Base-by-base conservation (phyloP, 2,329 filamentous ascomycete species). In the Cercospora sp. region DNA sequence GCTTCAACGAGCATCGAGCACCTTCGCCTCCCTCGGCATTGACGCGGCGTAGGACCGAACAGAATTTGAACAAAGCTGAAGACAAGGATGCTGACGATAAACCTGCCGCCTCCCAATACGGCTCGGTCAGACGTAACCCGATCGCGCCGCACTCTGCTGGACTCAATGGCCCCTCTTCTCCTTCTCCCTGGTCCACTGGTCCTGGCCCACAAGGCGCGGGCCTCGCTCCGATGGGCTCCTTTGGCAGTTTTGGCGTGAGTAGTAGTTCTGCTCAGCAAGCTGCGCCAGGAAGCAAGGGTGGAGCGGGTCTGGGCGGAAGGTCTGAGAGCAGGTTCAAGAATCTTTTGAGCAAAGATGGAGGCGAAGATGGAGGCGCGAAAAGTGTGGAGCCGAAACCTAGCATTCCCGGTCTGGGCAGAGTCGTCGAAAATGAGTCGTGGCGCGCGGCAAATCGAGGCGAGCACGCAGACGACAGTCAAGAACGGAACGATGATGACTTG, bases 241-340 rank as follows among this genome's bases (percentile, higher is more conserved):
- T 99, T 80, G 94, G 94, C 10, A 95, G 89, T 75, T 98, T 98
- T 79, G 90, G 91, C n/a, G 79, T 96, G 63, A 82, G 81, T 12
- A 60, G 68, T 59, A 67, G 45, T 62, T 55, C 59, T n/a, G 80
- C 77, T 3, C 81, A 83, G 31, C 84, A 85, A 36, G 66, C 68
- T 30, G 83, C 87, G 31, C 80, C 84, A 7, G 82, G 85, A 3
- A 92, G 96, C 64, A 96, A 95, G 81, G n/a, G 45, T 18, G 89
- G 91, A 73, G 77, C 87, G 30, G 85, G 85, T 9, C 87, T 90
- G 74, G 90, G 88, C 30, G 80, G 87, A 30, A 85, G 90, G 66
- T 89, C 91, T 2, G 92, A 93, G 77, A 97, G 93, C 78, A 89
- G 93, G 30, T 89, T 97, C 75, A 94, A 94, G 72, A 93, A 93